phyloP scores from a whole-genome alignment of 2,329 filamentous ascomycete genomes.

The Juglanconis juglandina region DNA sequence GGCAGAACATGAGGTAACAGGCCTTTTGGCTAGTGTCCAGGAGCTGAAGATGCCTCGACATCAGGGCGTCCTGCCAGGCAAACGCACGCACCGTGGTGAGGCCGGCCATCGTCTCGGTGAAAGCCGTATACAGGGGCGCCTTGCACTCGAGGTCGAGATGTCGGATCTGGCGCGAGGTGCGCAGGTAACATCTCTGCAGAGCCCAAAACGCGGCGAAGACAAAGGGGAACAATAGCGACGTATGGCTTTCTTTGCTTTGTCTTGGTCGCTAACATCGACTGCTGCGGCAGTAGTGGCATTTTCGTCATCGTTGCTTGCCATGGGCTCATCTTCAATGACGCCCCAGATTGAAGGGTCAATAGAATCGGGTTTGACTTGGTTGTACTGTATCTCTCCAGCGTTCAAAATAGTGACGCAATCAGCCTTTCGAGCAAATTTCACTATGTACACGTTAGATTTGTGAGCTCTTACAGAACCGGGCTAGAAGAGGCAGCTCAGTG shows the following conservation, averaged over 20 bases:
- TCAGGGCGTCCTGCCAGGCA: constrained; percentile 31
- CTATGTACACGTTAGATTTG: too few relatives aligned
- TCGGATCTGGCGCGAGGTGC: constrained; percentile 41
- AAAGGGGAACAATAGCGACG: constrained; percentile 27
- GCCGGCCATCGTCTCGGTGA: constrained; percentile 45
- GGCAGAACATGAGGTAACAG: neutral
- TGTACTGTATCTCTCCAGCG: too few relatives aligned
- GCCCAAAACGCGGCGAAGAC: constrained; percentile 24
- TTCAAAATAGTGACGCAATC: too few relatives aligned
- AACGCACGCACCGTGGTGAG: constrained; percentile 47
- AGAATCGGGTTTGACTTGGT: too few relatives aligned
- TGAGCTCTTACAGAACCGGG: too few relatives aligned
- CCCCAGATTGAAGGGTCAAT: too few relatives aligned
- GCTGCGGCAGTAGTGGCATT: too few relatives aligned
- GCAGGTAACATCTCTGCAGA: constrained; percentile 36
- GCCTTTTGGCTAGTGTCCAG: neutral
- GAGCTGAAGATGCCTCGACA: neutral
- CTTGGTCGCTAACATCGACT: too few relatives aligned
- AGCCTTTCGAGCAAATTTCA: too few relatives aligned
- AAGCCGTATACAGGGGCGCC: constrained; percentile 36
- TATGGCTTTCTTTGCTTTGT: constrained; percentile 16
- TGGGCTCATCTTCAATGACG: too few relatives aligned
- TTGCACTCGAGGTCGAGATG: constrained; percentile 41
- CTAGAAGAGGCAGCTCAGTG: too few relatives aligned
- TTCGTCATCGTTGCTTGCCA: too few relatives aligned